phyloP scores from a whole-genome alignment of 2,329 filamentous ascomycete species.

The Talaromyces sp. region DNA sequence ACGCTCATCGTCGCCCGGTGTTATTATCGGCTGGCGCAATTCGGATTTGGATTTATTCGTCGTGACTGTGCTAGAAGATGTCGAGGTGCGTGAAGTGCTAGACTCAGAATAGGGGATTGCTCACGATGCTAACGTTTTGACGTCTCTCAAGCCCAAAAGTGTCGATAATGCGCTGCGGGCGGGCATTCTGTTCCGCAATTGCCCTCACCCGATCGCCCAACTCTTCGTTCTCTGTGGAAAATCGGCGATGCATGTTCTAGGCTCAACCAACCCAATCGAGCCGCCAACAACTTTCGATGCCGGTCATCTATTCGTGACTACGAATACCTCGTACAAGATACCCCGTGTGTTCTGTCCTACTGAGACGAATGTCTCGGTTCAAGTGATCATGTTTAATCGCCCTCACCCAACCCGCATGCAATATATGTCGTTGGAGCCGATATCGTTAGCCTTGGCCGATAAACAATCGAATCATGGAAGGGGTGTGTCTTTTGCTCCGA shows the following conservation, averaged over 20 bases:
- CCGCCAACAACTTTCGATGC: constrained; percentile 58
- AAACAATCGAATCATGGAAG: constrained; percentile 52
- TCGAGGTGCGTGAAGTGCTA: constrained; percentile 64
- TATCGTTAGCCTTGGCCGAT: constrained; percentile 79
- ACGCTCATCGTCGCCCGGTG: constrained; percentile 69
- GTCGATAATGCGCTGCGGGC: constrained; percentile 86
- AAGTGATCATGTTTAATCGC: constrained; percentile 85
- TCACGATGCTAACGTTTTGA: background rate
- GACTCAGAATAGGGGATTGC: background rate
- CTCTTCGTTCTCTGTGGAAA: constrained; percentile 85
- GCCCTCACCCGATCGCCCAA: constrained; percentile 72
- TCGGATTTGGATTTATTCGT: constrained; percentile 88
- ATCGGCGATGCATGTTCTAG: constrained; percentile 79
- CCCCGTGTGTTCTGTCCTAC: constrained; percentile 70
- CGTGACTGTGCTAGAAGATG: constrained; percentile 82
- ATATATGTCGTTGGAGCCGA: constrained; percentile 88
- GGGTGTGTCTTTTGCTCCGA: constrained; percentile 44
- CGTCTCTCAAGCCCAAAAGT: constrained; percentile 59
- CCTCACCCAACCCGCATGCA: constrained; percentile 88
- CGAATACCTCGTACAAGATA: constrained; percentile 51
- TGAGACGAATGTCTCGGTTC: constrained; percentile 68
- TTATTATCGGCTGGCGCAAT: constrained; percentile 94
- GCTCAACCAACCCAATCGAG: constrained; percentile 67
- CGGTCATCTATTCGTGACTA: constrained; percentile 66
- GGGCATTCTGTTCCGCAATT: constrained; percentile 79